Evolutionary conservation across 768 basidiomycete genomes (phyloP).

Genomic region (Termitomyces sp.): DNA sequence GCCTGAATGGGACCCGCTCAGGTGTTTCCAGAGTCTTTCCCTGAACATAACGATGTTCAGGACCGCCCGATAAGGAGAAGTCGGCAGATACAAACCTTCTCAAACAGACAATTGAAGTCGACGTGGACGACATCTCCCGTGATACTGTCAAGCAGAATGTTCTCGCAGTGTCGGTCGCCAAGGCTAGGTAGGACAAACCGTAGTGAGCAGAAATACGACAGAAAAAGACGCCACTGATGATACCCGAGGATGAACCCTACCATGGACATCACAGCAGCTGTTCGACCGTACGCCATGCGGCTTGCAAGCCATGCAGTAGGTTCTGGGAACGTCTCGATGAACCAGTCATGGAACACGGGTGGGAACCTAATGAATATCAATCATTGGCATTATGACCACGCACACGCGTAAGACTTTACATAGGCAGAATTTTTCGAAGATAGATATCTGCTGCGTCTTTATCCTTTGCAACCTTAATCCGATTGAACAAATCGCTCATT

Average conservation of each 20-base stretch:
- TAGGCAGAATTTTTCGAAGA: constrained; percentile 47
- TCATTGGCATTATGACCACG: not conserved
- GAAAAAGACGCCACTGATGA: constrained; percentile 16
- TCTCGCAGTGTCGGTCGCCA: constrained; percentile 97
- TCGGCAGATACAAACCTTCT: constrained; percentile 57
- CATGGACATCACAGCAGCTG: constrained; percentile 98
- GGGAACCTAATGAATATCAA: constrained; percentile 47
- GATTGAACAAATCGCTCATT: constrained; percentile 43
- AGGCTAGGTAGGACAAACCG: constrained; percentile 54
- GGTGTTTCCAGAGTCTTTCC: constrained; percentile 85
- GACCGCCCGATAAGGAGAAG: not conserved
- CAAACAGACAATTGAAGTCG: constrained; percentile 97
- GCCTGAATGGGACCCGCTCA: constrained; percentile 90
- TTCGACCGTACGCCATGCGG: constrained; percentile 82
- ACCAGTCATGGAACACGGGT: constrained; percentile 96
- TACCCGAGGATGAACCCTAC: constrained; percentile 96
- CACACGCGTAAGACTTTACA: constrained; percentile 34
- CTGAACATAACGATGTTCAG: constrained; percentile 17
- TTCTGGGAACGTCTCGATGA: constrained; percentile 94
- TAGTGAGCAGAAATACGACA: not conserved
- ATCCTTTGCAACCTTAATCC: constrained; percentile 48
- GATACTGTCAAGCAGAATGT: constrained; percentile 86
- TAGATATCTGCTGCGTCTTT: constrained; percentile 53
- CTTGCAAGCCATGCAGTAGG: constrained; percentile 92
- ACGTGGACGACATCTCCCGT: constrained; percentile 94